A percentile compares a stretch with the other conserved stretches of the same genome.
Conservation (phyloP, 305 asterid species). For the Plantago lanceolata region DNA sequence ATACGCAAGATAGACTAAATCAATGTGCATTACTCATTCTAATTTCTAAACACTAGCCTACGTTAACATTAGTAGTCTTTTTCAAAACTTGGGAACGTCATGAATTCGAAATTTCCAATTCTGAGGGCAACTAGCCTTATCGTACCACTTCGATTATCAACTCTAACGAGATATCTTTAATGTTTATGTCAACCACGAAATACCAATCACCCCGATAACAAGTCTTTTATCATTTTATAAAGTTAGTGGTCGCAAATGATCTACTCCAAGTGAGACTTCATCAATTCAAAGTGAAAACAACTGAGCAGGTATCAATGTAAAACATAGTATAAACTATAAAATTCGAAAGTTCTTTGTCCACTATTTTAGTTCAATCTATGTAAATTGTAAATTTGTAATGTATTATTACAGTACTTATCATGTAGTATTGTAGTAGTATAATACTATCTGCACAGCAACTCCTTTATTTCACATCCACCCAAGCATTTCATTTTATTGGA, state of each 20-base stretch:
- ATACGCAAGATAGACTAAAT: not conserved
- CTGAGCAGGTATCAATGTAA: too few species aligned
- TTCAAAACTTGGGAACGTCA: not conserved
- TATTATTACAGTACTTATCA: too few species aligned
- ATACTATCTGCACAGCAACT: not conserved
- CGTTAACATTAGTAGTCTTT: not conserved
- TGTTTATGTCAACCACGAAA: too few species aligned
- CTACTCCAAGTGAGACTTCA: too few species aligned
- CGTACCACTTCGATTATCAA: not conserved
- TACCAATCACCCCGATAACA: too few species aligned
- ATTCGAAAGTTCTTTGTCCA: not conserved
- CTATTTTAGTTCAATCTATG: not conserved
- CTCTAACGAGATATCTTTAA: too few species aligned
- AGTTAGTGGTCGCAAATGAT: too few species aligned
- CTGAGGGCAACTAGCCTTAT: not conserved
- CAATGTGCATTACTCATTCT: not conserved
- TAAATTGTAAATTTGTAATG: not conserved
- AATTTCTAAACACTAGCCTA: not conserved
- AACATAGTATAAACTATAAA: too few species aligned
- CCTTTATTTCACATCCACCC: not conserved
- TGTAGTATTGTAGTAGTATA: not conserved
- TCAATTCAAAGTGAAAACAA: too few species aligned
- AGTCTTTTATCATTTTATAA: too few species aligned
- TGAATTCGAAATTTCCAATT: not conserved
- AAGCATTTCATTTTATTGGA: conserved; percentile 1